A percentile compares a stretch with the other conserved stretches of the same genome.
phyloP scores from a whole-genome alignment of 345 rosid species.

The Pistacia integerrima region DNA sequence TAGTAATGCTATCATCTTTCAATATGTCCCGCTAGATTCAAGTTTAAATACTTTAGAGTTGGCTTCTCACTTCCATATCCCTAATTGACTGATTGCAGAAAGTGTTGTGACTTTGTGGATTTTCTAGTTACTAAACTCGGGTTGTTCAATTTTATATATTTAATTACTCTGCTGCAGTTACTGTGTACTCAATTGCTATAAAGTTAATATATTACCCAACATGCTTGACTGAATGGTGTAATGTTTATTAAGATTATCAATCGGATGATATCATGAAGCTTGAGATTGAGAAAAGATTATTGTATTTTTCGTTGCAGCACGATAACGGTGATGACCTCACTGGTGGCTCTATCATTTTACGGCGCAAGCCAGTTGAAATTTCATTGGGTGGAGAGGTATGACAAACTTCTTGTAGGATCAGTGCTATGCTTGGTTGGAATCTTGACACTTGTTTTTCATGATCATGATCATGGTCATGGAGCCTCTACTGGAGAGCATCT shows the following conservation, averaged over 20 bases:
- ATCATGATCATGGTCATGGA: constrained; percentile 52
- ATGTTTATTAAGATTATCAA: not conserved
- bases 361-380: constrained; percentile 98
- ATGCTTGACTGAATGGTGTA: not conserved
- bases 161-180: not conserved
- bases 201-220: not conserved
- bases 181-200: not conserved
- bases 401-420: constrained; percentile 94
- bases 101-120: not conserved
- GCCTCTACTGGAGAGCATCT: constrained; percentile 40
- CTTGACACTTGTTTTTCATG: constrained; percentile 84
- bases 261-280: not conserved
- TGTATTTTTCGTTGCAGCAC: constrained; percentile 57
- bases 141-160: not conserved
- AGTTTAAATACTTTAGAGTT: not conserved
- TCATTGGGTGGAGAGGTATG: constrained; percentile 95
- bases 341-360: constrained; percentile 94
- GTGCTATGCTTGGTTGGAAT: constrained; percentile 93
- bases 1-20: not conserved
- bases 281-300: constrained; percentile 18
- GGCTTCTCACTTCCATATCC: not conserved
- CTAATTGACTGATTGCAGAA: not conserved
- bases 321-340: constrained; percentile 87
- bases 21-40: not conserved
- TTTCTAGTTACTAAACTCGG: not conserved